A percentile compares a stretch with the other conserved stretches of the same genome.
These are phyloP conservation scores for Diplotaxis tenuifolia DNA, from an alignment of 345 rosid species.

Conservation along the genomic window DNA sequence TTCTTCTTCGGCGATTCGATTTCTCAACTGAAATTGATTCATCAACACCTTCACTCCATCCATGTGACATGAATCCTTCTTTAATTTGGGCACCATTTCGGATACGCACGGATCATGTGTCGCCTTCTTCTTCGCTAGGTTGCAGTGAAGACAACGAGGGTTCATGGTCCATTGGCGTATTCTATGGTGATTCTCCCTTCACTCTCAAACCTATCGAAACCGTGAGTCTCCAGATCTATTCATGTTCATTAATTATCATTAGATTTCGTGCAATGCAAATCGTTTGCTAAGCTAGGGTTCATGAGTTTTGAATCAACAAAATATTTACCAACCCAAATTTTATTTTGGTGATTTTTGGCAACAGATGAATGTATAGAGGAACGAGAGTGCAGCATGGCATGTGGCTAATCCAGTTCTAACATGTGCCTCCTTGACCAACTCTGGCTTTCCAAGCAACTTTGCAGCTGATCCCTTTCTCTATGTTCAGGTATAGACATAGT, in stretches of 20 bases:
- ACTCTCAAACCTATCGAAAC: conserved; percentile 84
- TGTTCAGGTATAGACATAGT: conserved; percentile 59
- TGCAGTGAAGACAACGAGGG: conserved; percentile 85
- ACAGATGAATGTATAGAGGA: conserved; percentile 71
- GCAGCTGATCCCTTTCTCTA: conserved; percentile 93
- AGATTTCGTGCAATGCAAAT: not conserved
- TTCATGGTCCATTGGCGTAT: conserved; percentile 92
- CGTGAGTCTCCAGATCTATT: conserved; percentile 40
- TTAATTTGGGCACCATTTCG: too few relatives aligned
- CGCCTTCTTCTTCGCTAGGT: conserved; percentile 49
- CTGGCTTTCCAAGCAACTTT: conserved; percentile 83
- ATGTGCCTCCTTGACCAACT: conserved; percentile 73
- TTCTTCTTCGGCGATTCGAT: too few relatives aligned
- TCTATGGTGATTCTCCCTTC: conserved; percentile 85
- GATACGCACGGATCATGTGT: conserved; percentile 36
- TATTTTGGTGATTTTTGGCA: too few relatives aligned
- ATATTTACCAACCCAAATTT: not conserved
- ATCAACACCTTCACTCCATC: too few relatives aligned
- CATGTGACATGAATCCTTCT: too few relatives aligned
- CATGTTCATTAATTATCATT: not conserved
- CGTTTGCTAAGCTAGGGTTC: not conserved
- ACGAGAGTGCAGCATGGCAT: conserved; percentile 83
- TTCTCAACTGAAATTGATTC: too few relatives aligned
- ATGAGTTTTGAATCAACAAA: not conserved
- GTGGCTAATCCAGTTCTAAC: conserved; percentile 89